A percentile compares a stretch with the other conserved stretches of the same genome.
These are phyloP conservation scores for Geotrichum citri-aurantii DNA, from an alignment of 1,139 yeast species.

Conservation along the genomic window DNA sequence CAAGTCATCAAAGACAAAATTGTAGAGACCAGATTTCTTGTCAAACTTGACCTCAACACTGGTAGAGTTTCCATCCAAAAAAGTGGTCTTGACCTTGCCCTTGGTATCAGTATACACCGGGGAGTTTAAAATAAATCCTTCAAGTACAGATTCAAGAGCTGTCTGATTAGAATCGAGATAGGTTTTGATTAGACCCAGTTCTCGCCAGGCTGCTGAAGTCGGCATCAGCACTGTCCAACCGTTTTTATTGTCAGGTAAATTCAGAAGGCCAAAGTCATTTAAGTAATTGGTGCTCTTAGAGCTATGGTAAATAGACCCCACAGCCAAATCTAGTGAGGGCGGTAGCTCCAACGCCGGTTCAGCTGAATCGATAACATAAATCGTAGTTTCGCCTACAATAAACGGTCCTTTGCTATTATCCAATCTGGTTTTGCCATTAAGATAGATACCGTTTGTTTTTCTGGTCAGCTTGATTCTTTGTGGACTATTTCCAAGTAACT, in stretches of 20 bases:
- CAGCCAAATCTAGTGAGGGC: conserved; percentile 45
- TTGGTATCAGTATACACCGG: conserved; percentile 61
- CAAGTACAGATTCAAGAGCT: conserved; percentile 48
- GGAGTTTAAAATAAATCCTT: conserved; percentile 56
- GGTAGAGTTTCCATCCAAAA: conserved; percentile 37
- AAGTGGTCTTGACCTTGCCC: conserved; percentile 24
- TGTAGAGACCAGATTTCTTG: not conserved
- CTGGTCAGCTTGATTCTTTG: not conserved
- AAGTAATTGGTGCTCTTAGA: conserved; percentile 49
- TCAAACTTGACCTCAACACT: conserved; percentile 29
- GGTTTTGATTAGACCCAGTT: conserved; percentile 54
- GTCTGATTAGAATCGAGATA: conserved; percentile 52
- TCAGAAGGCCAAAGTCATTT: conserved; percentile 44
- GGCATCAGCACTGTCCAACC: conserved; percentile 72
- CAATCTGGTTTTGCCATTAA: conserved; percentile 45
- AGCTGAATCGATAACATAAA: conserved; percentile 45
- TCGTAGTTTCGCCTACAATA: conserved; percentile 50
- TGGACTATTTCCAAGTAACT: conserved; percentile 32
- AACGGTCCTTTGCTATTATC: conserved; percentile 40
- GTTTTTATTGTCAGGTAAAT: conserved; percentile 47
- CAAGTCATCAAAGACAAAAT: not conserved
- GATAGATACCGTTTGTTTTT: conserved; percentile 27
- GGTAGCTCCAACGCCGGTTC: conserved; percentile 57
- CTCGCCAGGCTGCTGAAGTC: conserved; percentile 68
- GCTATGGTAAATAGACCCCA: conserved; percentile 51